Evolutionary conservation across 2,329 filamentous ascomycete genomes (phyloP).

Genomic region (Scedosporium aurantiacum): DNA sequence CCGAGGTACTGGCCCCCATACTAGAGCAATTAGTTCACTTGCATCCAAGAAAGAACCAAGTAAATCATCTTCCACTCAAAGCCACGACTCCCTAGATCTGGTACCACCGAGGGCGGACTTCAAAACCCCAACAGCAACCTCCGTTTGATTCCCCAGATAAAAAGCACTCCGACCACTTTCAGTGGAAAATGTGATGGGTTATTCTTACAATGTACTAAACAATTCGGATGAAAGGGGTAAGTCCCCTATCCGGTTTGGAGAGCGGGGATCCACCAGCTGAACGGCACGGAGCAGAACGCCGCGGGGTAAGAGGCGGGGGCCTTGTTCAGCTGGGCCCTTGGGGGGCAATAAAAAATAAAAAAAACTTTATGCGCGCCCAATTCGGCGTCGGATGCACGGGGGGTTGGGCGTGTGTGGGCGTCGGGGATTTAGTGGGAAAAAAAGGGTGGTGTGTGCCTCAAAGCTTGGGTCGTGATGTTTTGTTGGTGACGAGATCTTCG

Average conservation of each 20-base stretch:
- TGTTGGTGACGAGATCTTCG: constrained; percentile 17
- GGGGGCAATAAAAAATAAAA: background rate
- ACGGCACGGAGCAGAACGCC: background rate
- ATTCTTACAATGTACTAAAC: background rate
- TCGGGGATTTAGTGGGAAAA: background rate
- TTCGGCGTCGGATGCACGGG: background rate
- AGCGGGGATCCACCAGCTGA: background rate
- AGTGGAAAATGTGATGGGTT: background rate
- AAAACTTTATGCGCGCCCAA: background rate
- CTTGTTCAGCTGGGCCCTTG: background rate
- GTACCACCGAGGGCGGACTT: no score
- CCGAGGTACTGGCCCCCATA: background rate
- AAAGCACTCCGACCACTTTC: background rate
- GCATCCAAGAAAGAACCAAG: constrained; percentile 4
- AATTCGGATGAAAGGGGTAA: background rate
- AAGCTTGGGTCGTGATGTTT: constrained; percentile 16
- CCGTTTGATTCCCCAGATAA: background rate
- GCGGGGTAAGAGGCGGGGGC: background rate
- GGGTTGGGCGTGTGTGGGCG: background rate
- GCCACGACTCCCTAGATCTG: background rate
- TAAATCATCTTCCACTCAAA: background rate
- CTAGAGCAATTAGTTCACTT: background rate
- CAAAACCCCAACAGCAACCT: background rate
- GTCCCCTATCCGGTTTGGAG: background rate
- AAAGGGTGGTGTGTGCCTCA: constrained; percentile 11